Evolutionary conservation across 1,284 basidiomycete species (phyloP), one percentile per base, ranked within the genome.

Genomic region (Tilletia indica): DNA sequence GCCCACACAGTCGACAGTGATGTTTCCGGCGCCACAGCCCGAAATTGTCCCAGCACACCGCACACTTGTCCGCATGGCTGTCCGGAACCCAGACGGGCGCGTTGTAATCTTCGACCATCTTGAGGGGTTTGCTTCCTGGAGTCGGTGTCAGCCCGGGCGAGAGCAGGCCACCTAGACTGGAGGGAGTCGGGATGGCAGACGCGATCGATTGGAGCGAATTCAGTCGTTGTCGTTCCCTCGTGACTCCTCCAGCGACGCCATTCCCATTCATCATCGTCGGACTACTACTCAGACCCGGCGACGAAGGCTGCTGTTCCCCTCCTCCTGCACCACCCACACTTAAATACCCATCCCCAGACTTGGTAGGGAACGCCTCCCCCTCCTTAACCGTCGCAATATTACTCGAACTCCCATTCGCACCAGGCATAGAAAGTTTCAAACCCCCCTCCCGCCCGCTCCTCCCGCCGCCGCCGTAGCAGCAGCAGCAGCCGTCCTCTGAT

Each of bases 71-170:
- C 8, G 92, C 90, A 80, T 89, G 91, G 71, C 89, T 89, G 82
- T 97, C 93, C 0, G 94, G 93, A 19, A 95, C 90, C 94, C 94
- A 97, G 11, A 96, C 89, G 0, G 94, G 92, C 3, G 94, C 93
- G 1, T 93, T 89, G 86, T 94, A 96, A 84, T 93, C 91, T 66
- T 95, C 92, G 48, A 95, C 90, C 74, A 85, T 72, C n/a, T 67
- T 67, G 66, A 67, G 66, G 6, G 61, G 61, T 34, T 64, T 64
- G 51, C 51, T 25, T 6, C 12, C 51, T 25, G 51, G 51, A 14
- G 6, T 45, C 51, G 11, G 6, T 19, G 19, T 19, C 51, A 54
- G 12, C 51, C 12, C 16, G 6, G 51, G 51, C 8, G 51, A 54
- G 51, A 54, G 51, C 8, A 54, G 51, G 16, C 61, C 61, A 36